Evolutionary conservation across 1,284 basidiomycete species (phyloP), one percentile per base, ranked within the genome.

Genomic region (Coriolopsis trogii): DNA sequence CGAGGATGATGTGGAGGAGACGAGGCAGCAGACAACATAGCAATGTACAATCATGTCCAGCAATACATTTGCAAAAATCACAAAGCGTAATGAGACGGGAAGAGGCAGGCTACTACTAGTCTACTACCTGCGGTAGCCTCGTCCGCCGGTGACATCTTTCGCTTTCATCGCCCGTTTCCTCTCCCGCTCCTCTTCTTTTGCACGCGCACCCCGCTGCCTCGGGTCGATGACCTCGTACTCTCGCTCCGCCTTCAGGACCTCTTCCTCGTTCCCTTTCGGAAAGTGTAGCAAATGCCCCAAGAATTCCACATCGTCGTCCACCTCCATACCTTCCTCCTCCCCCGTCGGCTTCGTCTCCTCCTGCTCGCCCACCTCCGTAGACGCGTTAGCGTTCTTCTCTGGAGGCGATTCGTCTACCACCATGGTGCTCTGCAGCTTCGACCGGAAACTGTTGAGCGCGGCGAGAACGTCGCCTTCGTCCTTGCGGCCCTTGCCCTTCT

Each of bases 201-300:
- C 89, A 38, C 80, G 73, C 16, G 86, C 87, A 40, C 83, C 77
- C 46, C 89, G 71, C 49, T 81, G 78, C 56, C 89, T 71, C 0
- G 89, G 89, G 66, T 92, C 89, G 63, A 92, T 92, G 41, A 95
- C 93, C 67, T 93, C 89, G 63, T 95, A 95, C 60, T 95, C 93
- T 41, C 91, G 77, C 68, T 95, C 91, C 0, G 93, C 93, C 67
- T 94, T 87, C 51, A 75, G 70, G 15, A 80, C 82, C 70, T 94
- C 87, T 62, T 91, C 87, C 26, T 77, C 75, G 56, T 88, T 83
- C 51, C 87, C 90, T 67, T 92, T 91, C 16, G 87, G 81, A 70
- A 94, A 93, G 59, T 81, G 80, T 51, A 95, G 73, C 18, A 79
- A 71, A 66, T 95, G 93, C 8, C 73, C 76, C 71, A 95, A 78